phyloP scores from a whole-genome alignment of 495 filamentous ascomycete species.

The Hypoxylon cercidicola region DNA sequence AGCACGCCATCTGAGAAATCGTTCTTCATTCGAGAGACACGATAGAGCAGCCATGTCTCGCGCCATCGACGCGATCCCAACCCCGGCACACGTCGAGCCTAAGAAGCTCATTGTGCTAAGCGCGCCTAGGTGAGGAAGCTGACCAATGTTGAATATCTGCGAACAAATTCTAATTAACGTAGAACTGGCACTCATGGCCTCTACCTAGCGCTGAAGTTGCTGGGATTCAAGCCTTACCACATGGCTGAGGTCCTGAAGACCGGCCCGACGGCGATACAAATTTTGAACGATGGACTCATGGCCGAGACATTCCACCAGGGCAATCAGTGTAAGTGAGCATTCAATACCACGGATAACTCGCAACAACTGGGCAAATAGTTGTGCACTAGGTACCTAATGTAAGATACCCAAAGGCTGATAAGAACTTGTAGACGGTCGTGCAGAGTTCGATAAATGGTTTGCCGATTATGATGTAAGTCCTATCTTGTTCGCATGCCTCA shows the following conservation, averaged over 20 bases:
- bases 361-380: not conserved
- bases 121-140: slow-evolving; percentile 38
- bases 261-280: slow-evolving; percentile 17
- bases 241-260: slow-evolving; percentile 35
- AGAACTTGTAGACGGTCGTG: slow-evolving; percentile 33
- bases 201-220: slow-evolving; percentile 40
- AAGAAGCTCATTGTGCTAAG: slow-evolving; percentile 46
- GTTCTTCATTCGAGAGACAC: slow-evolving; percentile 22
- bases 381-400: not conserved
- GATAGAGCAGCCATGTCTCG: slow-evolving; percentile 38
- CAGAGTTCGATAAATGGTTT: slow-evolving; percentile 48
- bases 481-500: not conserved
- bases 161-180: slow-evolving; percentile 10
- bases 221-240: slow-evolving; percentile 46
- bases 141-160: not conserved
- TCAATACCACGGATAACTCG: not conserved
- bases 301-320: slow-evolving; percentile 42
- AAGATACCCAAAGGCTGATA: slow-evolving; percentile 4
- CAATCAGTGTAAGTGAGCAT: slow-evolving; percentile 38
- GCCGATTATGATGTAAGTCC: slow-evolving; percentile 46
- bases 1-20: slow-evolving; percentile 23
- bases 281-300: slow-evolving; percentile 35
- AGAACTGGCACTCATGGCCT: slow-evolving; percentile 47
- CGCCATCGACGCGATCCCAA: slow-evolving; percentile 39
- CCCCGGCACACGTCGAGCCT: slow-evolving; percentile 33